Evolutionary conservation across 2,329 filamentous ascomycete genomes (phyloP), one percentile per base, ranked within the genome.

Genomic region (Fusarium vanettenii): DNA sequence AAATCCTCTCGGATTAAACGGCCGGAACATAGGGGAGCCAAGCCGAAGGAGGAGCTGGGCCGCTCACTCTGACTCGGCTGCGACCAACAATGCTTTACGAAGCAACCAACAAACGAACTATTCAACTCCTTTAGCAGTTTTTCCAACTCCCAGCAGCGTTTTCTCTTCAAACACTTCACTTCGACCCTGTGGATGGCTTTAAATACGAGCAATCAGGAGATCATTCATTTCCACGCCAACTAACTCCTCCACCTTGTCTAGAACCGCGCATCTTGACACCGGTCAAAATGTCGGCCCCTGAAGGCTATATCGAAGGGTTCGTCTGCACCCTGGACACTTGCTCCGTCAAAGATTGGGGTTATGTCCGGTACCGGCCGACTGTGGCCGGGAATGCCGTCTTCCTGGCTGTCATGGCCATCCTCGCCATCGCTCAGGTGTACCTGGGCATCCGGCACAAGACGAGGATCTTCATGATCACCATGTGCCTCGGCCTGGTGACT

Each of bases 361-460:
- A 64, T 50, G 59, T 74, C n/a, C 71, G 64, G 37, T 75, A 75
- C 31, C 60, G 67, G 16, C 73, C 73, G 2, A 74, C 50, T 11
- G 41, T 75, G 6, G 43, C 68, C 20, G 73, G 71, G 3, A 75
- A 75, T 61, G 63, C 69, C 18, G 35, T 73, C n/a, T 75, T 74
- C 35, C 48, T 74, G 1, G 73, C 71, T 20, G 43, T 67, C 33
- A 74, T 75, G 65, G 64, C 43, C 16, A 22, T 73, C 2, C 70
- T 75, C 18, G 66, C 60, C 2, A 39, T 70, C 9, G 59, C 55
- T 18, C 73, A 75, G 31, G 50, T 79, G 41, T 77, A 66, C 48
- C 50, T 78, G 2, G 76, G 76, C 25, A 73, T 75, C 20, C 62
- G 67, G 55, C 64, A 74, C 66, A 77, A 76, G 25, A 77, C 69